Base-by-base conservation (phyloP, 164 flowering plant species). In the Vitis rotundifolia region DNA sequence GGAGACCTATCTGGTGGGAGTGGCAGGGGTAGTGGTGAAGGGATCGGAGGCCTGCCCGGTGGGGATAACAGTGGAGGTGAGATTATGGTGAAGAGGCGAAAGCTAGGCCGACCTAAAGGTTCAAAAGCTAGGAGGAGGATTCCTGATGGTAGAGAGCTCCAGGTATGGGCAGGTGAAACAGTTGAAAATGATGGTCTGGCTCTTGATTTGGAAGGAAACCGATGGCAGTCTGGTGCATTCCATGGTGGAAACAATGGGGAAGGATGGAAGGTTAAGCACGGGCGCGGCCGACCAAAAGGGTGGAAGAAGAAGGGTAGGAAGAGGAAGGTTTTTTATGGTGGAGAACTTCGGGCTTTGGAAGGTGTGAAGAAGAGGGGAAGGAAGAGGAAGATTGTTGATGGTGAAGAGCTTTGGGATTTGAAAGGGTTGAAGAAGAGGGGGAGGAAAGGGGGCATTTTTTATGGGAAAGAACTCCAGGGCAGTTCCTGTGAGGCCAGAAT, bases 41-140 rank as follows among this genome's bases (percentile, higher is more conserved):
- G 16, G 49, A 10, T 6, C 16, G 57, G 11, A 16, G 52, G 9
- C 63, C 13, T 2, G 55, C 50, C 18, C 2, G 16, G 18, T 15
- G 66, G 9, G 18, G 60, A 12, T 64, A 16, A n/a, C 13, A 67
- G 61, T 53, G 77, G 49, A 54, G 22, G 9, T 55, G 73, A 56
- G 29, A 11, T 31, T 18, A 28, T 50, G 15, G 64, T 18, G 18
- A 69, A 50, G 29, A 26, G 11, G 14, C 49, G 62, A 62, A 31
- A 57, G 11, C 14, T 14, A 18, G 73, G 9, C 2, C 47, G 79
- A 56, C 79, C 79, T 10, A 73, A 67, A 55, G 78, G 75, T 18
- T 76, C 79, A 5, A 80, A 69, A 1, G 3, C 44, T 37, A 37
- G 44, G 44, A 6, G 44, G 44, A 37, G 5, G 44, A 37, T 37